phyloP scores from a whole-genome alignment of 208 protist species.

The Endotrypanum monterogeii region DNA sequence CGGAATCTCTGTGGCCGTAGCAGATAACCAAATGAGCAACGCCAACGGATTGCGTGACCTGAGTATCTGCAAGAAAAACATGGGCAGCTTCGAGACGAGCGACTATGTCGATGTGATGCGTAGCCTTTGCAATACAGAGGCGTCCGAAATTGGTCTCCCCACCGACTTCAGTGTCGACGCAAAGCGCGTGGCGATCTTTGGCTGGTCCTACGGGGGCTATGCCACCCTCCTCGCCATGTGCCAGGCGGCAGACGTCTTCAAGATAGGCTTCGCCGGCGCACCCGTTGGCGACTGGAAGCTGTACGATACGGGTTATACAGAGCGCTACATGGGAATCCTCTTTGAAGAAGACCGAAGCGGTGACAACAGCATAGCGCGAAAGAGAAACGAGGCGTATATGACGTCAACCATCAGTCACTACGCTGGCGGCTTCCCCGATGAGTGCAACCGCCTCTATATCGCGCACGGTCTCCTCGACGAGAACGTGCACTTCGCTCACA shows the following conservation, averaged over 20 bases:
- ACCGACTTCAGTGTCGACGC: slow-evolving; percentile 58
- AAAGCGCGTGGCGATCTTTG: slow-evolving; percentile 78
- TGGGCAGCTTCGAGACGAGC: slow-evolving; percentile 82
- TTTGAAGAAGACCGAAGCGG: slow-evolving; percentile 25
- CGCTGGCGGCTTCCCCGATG: slow-evolving; percentile 77
- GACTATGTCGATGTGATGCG: slow-evolving; percentile 80
- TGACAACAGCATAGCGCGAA: neutral
- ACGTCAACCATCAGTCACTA: slow-evolving; percentile 62
- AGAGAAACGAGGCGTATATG: slow-evolving; percentile 57
- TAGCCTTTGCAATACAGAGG: slow-evolving; percentile 36
- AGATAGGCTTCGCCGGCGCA: slow-evolving; percentile 81
- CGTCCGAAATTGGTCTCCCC: slow-evolving; percentile 26
- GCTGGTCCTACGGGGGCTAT: slow-evolving; percentile 92
- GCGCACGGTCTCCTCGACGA: slow-evolving; percentile 94
- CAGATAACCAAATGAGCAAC: slow-evolving; percentile 89
- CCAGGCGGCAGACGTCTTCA: slow-evolving; percentile 77
- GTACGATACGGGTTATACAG: slow-evolving; percentile 93
- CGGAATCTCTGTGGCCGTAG: slow-evolving; percentile 79
- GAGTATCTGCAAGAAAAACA: slow-evolving; percentile 83
- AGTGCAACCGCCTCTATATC: slow-evolving; percentile 88
- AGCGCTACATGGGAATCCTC: slow-evolving; percentile 88
- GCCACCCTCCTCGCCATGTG: slow-evolving; percentile 85
- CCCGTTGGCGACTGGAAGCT: slow-evolving; percentile 87
- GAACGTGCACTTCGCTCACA: slow-evolving; percentile 94
- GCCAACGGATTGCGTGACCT: slow-evolving; percentile 76